A percentile compares a stretch with the other conserved stretches of the same genome.
Conservation (phyloP, 2,329 filamentous ascomycete species). For the Claviceps spartinae region DNA sequence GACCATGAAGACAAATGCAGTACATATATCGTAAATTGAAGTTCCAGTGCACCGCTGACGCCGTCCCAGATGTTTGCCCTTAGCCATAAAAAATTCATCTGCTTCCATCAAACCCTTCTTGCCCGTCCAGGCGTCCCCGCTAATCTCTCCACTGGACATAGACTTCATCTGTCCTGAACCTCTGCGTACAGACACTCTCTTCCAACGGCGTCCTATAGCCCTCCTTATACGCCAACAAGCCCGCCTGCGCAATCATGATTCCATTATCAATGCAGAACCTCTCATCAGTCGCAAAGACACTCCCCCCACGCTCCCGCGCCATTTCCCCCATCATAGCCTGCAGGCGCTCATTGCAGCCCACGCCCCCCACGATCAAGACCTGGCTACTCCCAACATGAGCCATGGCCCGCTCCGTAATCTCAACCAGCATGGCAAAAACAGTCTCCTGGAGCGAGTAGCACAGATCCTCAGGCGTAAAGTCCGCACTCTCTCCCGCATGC, state of each 20-base stretch:
- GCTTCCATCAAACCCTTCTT: background rate
- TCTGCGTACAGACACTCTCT: conserved; percentile 74
- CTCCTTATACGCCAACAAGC: conserved; percentile 69
- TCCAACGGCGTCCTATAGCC: conserved; percentile 65
- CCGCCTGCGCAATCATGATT: conserved; percentile 98
- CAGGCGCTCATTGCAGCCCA: conserved; percentile 85
- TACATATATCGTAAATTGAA: no score
- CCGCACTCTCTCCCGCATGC: conserved; percentile 30
- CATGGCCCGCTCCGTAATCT: conserved; percentile 98
- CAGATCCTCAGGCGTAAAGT: conserved; percentile 67
- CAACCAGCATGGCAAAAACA: conserved; percentile 90
- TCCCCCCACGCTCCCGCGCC: conserved; percentile 77
- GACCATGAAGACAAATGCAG: no score
- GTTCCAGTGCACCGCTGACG: background rate
- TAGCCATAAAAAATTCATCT: background rate
- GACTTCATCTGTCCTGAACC: conserved; percentile 73
- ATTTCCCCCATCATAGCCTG: conserved; percentile 99
- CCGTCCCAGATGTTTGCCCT: background rate
- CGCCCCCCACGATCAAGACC: conserved; percentile 89
- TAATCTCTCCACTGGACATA: conserved; percentile 64
- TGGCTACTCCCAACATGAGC: conserved; percentile 85
- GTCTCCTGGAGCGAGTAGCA: conserved; percentile 96
- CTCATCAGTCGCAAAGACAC: conserved; percentile 90
- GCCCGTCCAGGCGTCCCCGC: background rate
- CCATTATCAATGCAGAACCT: conserved; percentile 98